Percentiles rank a stretch among this genome's conserved stretches.
These are phyloP conservation scores for Cutaneotrichosporon cyanovorans DNA, from an alignment of 1,284 basidiomycete genomes.

Conservation along the genomic window DNA sequence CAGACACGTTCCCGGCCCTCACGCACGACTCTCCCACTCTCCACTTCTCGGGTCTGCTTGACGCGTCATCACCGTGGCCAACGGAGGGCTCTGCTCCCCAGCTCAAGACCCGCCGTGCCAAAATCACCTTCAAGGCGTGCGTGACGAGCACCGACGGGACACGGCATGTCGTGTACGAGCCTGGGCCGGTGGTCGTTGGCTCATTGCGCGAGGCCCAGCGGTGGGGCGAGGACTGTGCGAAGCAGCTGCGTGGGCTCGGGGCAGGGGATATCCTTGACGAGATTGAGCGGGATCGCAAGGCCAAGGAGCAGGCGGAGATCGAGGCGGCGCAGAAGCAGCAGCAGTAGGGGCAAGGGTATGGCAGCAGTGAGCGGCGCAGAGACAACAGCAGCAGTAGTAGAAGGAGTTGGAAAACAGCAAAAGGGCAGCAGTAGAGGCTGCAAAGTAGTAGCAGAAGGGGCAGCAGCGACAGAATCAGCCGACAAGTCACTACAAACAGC, in stretches of 20 bases:
- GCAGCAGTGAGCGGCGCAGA: too few relatives aligned
- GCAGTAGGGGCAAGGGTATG: too few relatives aligned
- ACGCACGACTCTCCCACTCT: constrained; percentile 30
- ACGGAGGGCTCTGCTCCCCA: constrained; percentile 11
- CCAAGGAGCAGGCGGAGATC: constrained; percentile 51
- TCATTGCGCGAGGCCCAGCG: constrained; percentile 57
- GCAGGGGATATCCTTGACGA: constrained; percentile 70
- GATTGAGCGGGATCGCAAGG: constrained; percentile 60
- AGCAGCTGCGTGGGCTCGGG: constrained; percentile 58
- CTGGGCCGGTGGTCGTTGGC: constrained; percentile 53
- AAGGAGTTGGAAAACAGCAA: too few relatives aligned
- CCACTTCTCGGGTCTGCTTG: constrained; percentile 41
- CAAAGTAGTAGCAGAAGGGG: too few relatives aligned
- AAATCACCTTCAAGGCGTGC: constrained; percentile 63
- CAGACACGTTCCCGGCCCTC: constrained; percentile 18
- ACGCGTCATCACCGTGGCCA: constrained; percentile 14
- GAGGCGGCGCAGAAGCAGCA: constrained; percentile 20
- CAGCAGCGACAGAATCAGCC: too few relatives aligned
- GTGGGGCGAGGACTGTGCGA: constrained; percentile 61
- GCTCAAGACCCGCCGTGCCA: constrained; percentile 31
- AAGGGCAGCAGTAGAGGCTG: too few relatives aligned
- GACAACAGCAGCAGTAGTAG: too few relatives aligned
- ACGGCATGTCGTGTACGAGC: constrained; percentile 60
- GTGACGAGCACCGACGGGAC: constrained; percentile 70
- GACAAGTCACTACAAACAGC: too few relatives aligned